Base-by-base conservation (phyloP, 2,329 filamentous ascomycete species). In the Nemania sp. region DNA sequence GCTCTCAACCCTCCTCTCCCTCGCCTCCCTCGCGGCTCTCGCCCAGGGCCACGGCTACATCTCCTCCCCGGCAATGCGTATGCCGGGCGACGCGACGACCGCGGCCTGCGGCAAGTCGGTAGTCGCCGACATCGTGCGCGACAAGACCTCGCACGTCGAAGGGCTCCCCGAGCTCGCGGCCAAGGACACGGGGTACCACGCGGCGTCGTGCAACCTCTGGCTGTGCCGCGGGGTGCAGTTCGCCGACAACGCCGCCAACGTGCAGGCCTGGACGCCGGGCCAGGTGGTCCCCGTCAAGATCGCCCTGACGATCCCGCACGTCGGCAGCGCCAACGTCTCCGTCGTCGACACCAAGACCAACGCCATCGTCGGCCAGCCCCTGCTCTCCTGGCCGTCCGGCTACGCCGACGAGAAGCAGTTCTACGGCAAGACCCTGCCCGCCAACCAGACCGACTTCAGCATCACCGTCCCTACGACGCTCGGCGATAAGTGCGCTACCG, bases 311-410 rank as follows among this genome's bases (percentile, higher is more conserved):
- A 82, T 83, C 66, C 82, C 83, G 3, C 84, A 86, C 76, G 79
- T 75, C 58, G 84, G 84, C 67, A 76, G 79, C 60, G 83, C 83
- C 71, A 86, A 86, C 70, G 83, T 85, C 62, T 83, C 80, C 49
- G 77, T 85, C 60, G 83, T 85, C 66, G 82, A 85, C 65, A 83
- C 82, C 18, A 74, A 78, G 53, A 79, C 76, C 68, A 83, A 82
- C 72, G 66, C 75, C n/a, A 74, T 82, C 69, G 73, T 82, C 55
- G 78, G 80, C 22, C 38, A 64, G 2, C 77, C 79, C 3, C 73
- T 82, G 51, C 63, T 76, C 27, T 49, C 1, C 64, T 77, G 75
- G 74, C 71, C 71, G 18, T 61, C 67, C 13, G 75, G 76, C 5
- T 77, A 78, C 51, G 76, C 76, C 41, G 76, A 76, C 45, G 75